Evolutionary conservation across 768 basidiomycete species (phyloP), one percentile per base, ranked within the genome.

Genomic region (Auriscalpium orientale): DNA sequence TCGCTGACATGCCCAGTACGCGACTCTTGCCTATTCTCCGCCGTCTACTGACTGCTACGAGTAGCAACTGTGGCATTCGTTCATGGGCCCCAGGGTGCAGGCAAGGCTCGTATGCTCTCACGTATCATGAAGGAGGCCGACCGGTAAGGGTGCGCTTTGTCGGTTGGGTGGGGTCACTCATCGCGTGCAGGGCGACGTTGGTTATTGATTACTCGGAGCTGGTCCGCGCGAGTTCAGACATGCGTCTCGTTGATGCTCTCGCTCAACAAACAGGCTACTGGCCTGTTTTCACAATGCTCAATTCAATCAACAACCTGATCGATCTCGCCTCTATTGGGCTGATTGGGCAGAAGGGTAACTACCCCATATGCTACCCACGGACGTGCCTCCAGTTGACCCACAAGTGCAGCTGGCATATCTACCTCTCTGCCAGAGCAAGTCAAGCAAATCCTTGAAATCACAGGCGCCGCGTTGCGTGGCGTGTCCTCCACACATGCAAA

Each of bases 251-350:
- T 3, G 74, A 74, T 21, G 74, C 75, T 6, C 73, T 98, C 9
- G 93, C 95, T 1, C 71, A 70, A 7, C 90, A 97, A 64, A 91
- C 89, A 0, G 94, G 95, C 37, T 92, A 91, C 66, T 87, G 84
- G 78, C 95, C 94, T 5, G 78, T 91, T 7, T 95, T 97, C 71
- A 85, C 85, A 5, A 88, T 93, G 71, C 72, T 91, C 49, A 84
- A 86, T 63, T 91, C 89, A 0, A 70, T 91, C 66, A 89, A 81
- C 63, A 87, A 81, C 59, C 71, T 98, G 55, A 82, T 98, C 58
- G 95, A 98, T 67, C 77, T 98, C n/a, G 93, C 91, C 1, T 87
- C 85, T 56, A 81, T 94, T 45, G 95, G 95, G 1, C 65, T 98
- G n/a, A 97, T 97, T 62, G 97, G 97, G 3, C 92, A 97, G 66